phyloP scores from a whole-genome alignment of 2,329 filamentous ascomycete species.

The Pleoardoris graminearum region DNA sequence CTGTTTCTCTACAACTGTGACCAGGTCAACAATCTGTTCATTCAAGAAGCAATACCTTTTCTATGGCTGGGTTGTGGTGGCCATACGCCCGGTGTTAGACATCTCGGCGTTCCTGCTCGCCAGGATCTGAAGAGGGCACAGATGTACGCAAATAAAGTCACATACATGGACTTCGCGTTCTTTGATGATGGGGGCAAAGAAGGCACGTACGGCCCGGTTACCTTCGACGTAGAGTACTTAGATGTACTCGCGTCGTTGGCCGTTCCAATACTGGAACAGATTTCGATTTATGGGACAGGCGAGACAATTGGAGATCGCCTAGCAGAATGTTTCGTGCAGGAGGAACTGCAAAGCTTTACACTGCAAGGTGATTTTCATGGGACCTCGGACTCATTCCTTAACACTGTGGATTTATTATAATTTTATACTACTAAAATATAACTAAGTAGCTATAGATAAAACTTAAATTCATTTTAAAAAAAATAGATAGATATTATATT shows the following conservation, averaged over 20 bases:
- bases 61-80: constrained; percentile 6
- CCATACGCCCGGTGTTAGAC: neutral
- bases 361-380: neutral
- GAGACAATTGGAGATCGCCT: neutral
- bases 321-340: neutral
- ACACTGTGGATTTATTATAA: neutral
- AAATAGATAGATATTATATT: no score
- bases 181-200: neutral
- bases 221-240: neutral
- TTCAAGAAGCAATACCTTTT: neutral
- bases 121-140: neutral
- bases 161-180: neutral
- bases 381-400: neutral
- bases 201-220: neutral
- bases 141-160: neutral
- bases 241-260: neutral
- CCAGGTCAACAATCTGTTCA: constrained; percentile 7
- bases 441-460: no score
- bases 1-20: neutral
- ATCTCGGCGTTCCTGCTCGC: neutral
- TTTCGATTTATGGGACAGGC: neutral
- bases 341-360: neutral
- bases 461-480: no score
- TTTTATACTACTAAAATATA: no score
- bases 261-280: neutral